These are phyloP conservation scores for Leccinum obscurum DNA, from an alignment of 768 basidiomycete genomes.

Conservation along the genomic window DNA sequence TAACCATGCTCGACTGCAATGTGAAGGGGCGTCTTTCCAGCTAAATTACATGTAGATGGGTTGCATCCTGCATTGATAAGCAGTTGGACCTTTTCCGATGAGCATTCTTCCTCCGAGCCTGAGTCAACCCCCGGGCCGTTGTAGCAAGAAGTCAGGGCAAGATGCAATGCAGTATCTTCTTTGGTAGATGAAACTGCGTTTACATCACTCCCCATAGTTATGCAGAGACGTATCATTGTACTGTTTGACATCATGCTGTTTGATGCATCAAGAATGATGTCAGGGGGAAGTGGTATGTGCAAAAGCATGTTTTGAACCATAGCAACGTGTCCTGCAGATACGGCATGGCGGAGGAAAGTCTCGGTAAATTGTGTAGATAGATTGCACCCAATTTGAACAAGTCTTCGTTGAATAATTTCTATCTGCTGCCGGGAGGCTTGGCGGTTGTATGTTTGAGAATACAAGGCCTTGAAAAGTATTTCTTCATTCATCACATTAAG, in stretches of 20 bases:
- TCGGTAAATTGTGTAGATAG: neutral
- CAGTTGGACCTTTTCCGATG: neutral
- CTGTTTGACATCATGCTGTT: neutral
- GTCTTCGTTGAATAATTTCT: neutral
- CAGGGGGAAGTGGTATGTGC: neutral
- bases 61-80: neutral
- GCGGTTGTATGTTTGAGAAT: fast-evolving
- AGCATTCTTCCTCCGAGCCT: neutral
- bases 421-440: neutral
- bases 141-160: fast-evolving
- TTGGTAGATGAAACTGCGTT: neutral
- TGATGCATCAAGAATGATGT: neutral
- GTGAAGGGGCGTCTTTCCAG: neutral
- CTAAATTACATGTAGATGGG: neutral
- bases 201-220: neutral
- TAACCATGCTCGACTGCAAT: neutral
- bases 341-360: neutral
- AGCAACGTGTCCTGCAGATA: neutral
- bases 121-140: fast-evolving
- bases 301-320: neutral
- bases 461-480: neutral
- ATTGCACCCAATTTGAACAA: neutral
- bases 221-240: neutral
- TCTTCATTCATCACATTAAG: neutral
- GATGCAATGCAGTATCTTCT: neutral